Conservation (phyloP, 176 grass and related monocot genomes). For the Rhynchospora breviuscula region DNA sequence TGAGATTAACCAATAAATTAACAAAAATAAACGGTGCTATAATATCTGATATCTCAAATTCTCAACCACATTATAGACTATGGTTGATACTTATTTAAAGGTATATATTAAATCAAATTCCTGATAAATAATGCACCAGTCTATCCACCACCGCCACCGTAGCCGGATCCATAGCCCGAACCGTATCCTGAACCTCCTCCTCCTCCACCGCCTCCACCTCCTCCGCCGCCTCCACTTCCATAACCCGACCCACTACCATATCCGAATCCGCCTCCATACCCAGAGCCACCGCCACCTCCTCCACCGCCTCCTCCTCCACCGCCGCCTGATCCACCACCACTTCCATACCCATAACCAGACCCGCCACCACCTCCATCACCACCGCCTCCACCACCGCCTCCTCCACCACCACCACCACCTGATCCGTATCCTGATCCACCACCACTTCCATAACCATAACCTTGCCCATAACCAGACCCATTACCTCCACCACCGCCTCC, state of each 20-base stretch:
- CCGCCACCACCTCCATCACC: slow-evolving; percentile 15
- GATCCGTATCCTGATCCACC: not conserved
- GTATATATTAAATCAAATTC: not conserved
- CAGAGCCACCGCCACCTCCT: not conserved
- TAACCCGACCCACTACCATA: slow-evolving; percentile 17
- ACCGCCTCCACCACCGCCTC: not conserved
- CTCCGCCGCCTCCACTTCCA: slow-evolving; percentile 5
- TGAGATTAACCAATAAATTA: not conserved
- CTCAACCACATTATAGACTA: not conserved
- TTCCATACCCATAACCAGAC: slow-evolving; percentile 2
- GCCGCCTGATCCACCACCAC: not conserved
- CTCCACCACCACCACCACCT: not conserved
- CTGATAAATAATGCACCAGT: not conserved
- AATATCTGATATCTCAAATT: too few relatives aligned
- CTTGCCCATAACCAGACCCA: not conserved
- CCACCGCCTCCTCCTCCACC: slow-evolving; percentile 1
- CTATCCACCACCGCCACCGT: slow-evolving; percentile 16
- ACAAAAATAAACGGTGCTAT: not conserved
- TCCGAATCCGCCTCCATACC: not conserved
- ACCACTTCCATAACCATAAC: not conserved
- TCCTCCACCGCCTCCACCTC: not conserved
- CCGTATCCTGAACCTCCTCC: not conserved
- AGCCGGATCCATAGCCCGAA: slow-evolving; percentile 25
- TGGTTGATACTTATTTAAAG: not conserved
- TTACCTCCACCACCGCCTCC: not conserved